Evolutionary conservation across 768 basidiomycete genomes (phyloP).

Genomic region (Daedaleopsis nitida): DNA sequence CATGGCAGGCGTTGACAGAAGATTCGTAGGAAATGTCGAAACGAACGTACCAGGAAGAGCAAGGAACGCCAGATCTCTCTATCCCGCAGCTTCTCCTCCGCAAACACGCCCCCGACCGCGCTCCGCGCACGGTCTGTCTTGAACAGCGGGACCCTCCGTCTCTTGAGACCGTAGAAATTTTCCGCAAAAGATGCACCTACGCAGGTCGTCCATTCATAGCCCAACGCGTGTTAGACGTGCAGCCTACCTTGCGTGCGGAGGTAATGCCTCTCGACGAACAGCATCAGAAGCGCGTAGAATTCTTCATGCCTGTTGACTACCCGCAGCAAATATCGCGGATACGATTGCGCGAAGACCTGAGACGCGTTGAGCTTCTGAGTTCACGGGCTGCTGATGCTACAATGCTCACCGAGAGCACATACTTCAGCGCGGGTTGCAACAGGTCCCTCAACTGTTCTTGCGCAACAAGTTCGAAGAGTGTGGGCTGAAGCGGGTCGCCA

Average conservation of each 20-base stretch:
- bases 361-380: slow-evolving; percentile 1
- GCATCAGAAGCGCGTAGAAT: slow-evolving; percentile 87
- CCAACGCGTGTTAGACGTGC: neutral
- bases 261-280: slow-evolving; percentile 90
- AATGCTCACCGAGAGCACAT: slow-evolving; percentile 79
- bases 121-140: slow-evolving; percentile 65
- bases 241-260: slow-evolving; percentile 79
- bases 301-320: slow-evolving; percentile 96
- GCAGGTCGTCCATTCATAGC: neutral
- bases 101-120: slow-evolving; percentile 66
- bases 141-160: slow-evolving; percentile 71
- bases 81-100: slow-evolving; percentile 64
- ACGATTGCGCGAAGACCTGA: slow-evolving; percentile 91
- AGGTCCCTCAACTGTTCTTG: slow-evolving; percentile 93
- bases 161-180: slow-evolving; percentile 92
- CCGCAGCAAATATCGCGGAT: slow-evolving; percentile 89
- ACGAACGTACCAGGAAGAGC: slow-evolving; percentile 67
- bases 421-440: slow-evolving; percentile 92
- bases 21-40: slow-evolving; percentile 5
- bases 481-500: slow-evolving; percentile 72
- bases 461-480: slow-evolving; percentile 88
- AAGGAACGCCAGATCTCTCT: slow-evolving; percentile 78
- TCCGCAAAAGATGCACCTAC: slow-evolving; percentile 95
- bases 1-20: neutral
- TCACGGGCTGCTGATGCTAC: neutral